Evolutionary conservation across 2,329 filamentous ascomycete species (phyloP).

Genomic region (Cercospora janseana): DNA sequence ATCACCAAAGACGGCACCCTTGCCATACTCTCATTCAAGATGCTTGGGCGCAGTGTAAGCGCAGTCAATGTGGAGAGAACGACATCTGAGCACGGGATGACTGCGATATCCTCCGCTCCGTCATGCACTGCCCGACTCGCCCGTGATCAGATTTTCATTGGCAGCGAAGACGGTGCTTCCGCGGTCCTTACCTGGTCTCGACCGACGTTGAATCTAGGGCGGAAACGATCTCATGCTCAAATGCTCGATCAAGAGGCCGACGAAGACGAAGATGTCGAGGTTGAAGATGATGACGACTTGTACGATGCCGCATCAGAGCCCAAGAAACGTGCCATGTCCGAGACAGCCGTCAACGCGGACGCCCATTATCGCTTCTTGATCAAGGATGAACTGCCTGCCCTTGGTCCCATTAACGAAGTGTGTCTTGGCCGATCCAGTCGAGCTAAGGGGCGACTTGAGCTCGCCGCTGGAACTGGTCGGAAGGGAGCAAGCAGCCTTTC

Average conservation of each 20-base stretch:
- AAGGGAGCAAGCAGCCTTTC: constrained; percentile 69
- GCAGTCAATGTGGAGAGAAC: constrained; percentile 73
- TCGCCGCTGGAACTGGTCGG: constrained; percentile 60
- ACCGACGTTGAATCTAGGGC: constrained; percentile 60
- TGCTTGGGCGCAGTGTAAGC: constrained; percentile 89
- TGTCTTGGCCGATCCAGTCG: constrained; percentile 61
- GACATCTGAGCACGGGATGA: constrained; percentile 60
- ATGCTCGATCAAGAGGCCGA: constrained; percentile 55
- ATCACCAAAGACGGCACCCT: constrained; percentile 73
- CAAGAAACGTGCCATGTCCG: constrained; percentile 40
- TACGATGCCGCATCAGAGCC: constrained; percentile 58
- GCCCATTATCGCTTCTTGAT: constrained; percentile 66
- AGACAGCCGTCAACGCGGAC: constrained; percentile 48
- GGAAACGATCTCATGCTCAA: constrained; percentile 63
- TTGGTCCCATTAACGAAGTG: constrained; percentile 76
- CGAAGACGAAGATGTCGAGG: constrained; percentile 58
- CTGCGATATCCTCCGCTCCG: constrained; percentile 59
- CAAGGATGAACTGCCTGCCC: constrained; percentile 72
- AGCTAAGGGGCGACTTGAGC: constrained; percentile 46
- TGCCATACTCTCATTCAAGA: constrained; percentile 73
- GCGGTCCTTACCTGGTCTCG: constrained; percentile 75
- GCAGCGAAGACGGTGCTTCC: constrained; percentile 81
- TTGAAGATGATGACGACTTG: constrained; percentile 60
- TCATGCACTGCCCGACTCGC: constrained; percentile 70
- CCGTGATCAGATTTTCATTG: constrained; percentile 72